Evolutionary conservation across 1,139 yeast genomes (phyloP), one percentile per base, ranked within the genome.

Genomic region (Pichia norvegensis): DNA sequence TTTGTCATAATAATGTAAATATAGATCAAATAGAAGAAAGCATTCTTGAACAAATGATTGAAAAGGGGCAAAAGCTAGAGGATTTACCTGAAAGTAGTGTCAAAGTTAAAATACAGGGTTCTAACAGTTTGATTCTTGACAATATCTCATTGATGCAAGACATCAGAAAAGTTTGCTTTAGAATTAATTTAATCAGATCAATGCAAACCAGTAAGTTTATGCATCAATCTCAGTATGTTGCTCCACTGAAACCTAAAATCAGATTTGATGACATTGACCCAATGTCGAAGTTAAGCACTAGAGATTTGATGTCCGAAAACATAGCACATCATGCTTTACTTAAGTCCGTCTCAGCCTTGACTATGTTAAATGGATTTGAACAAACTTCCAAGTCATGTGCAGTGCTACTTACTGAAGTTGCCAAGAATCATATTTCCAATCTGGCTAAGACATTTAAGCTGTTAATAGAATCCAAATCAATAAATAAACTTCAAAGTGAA

Each of bases 341-440:
- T 53, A 78, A 85, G 53, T 77, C 81, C 41, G 76, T 86, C 1
- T 78, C 90, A 16, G 87, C 88, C 51, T 69, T 94, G 23, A 80
- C 87, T 1, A 92, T 92, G 97, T 85, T 87, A 46, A 82, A 85
- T 33, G 99, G 99, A 0, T 94, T 86, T 67, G 97, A 94, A 66
- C 72, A 82, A 1, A 78, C 95, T 0, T 87, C 86, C 54, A 78
- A 84, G 13, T 69, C 74, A 49, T 97, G 97, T 2, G 73, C 86
- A 22, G 85, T 85, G 50, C 76, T 88, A 2, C 66, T 94, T 47
- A 78, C 97, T 0, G 95, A 88, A 55, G 67, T 92, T 36, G 94
- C 97, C 0, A 92, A 85, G 40, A 81, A 76, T 49, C 90, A 85
- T 60, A 61, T 94, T 65, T 72, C 79, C 33, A 88, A 86, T 59